Base-by-base conservation (phyloP, 257 asterid genomes). In the Penstemon newberryi region DNA sequence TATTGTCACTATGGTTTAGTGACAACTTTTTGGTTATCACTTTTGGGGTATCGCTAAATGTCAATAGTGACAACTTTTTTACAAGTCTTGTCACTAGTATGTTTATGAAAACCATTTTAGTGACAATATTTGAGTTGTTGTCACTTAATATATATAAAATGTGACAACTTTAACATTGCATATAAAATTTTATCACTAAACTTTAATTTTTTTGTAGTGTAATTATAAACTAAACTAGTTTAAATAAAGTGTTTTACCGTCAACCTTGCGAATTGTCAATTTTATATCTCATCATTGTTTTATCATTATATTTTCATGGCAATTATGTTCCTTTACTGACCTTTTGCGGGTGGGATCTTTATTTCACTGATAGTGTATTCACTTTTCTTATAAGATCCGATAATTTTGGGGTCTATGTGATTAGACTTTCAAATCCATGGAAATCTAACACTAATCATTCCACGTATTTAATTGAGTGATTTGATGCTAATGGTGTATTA, bases 361-460 rank as follows among this genome's bases (percentile, higher is more conserved):
- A 15, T 39, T 54, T 43, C 6, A 10, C 11, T 13, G 54, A 10
- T 49, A 15, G 54, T 15, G n/a, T 49, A 70, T 44, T 25, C 45
- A 56, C 58, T 7, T 69, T 19, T 75, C 63, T 63, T 69, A 54
- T 53, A 69, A 75, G 75, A 69, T 69, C 75, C 9, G 49, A 50
- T 60, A 15, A 70, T 45, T 65, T 25, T 53, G 58, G 49, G 72
- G 70, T 63, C 72, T 41, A 58, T 41, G 56, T 59, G 64, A 73
- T 73, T 66, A 41, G 63, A 73, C 73, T 66, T 40, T 63, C 70
- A 67, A 72, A 71, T 77, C 77, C 77, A 60, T 37, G 63, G 55
- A 71, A 67, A 77, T 77, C 81, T 68, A 62, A 47, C 18, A 46
- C 71, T 72, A 72, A 77, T 77, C 77, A 77, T 72, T 60, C 73